Evolutionary conservation across 352 stramenopile genomes (phyloP), one percentile per base, ranked within the genome.

Genomic region (Phytophthora ohioensis): DNA sequence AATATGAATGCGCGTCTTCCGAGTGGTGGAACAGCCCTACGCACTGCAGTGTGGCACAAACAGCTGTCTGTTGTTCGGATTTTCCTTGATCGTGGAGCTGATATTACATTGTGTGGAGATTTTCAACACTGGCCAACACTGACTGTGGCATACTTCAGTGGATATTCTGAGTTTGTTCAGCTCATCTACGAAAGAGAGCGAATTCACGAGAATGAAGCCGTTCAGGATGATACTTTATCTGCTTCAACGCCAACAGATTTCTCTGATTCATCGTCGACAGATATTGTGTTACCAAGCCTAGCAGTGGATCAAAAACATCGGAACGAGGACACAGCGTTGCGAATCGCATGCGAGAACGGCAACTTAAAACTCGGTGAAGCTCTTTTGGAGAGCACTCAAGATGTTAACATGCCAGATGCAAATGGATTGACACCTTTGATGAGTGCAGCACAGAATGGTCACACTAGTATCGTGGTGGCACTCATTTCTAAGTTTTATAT

Each of bases 101-200:
- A 69, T 57, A 42, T 64, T 3, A 27, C 15, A 10, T 17, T 64
- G n/a, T 55, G 52, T 48, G 52, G 62, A 51, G 62, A 69, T 31
- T 64, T 57, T 39, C 46, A 46, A 32, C 36, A 48, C 4, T 69
- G 62, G 62, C 12, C 52, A 13, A 13, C 62, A 0, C 43, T 64
- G 9, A 39, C 10, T 2, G 41, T 21, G 41, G 41, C 41, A 4
- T 46, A 46, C 1, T 46, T 46, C 41, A 46, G 41, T 38, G 62
- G 52, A 8, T 69, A 45, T 41, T n/a, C 11, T 8, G 62, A 53
- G 30, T 30, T 69, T 3, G 61, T 63, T 7, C 61, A 69, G 34
- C 62, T 69, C 5, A 64, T 69, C 4, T 69, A 57, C 21, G 62
- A 69, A 17, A n/a, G 52, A 3, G 43, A 51, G 45, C 17, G 17